Base-by-base conservation (phyloP, 345 rosid genomes). In the Xanthoceras sorbifolium region DNA sequence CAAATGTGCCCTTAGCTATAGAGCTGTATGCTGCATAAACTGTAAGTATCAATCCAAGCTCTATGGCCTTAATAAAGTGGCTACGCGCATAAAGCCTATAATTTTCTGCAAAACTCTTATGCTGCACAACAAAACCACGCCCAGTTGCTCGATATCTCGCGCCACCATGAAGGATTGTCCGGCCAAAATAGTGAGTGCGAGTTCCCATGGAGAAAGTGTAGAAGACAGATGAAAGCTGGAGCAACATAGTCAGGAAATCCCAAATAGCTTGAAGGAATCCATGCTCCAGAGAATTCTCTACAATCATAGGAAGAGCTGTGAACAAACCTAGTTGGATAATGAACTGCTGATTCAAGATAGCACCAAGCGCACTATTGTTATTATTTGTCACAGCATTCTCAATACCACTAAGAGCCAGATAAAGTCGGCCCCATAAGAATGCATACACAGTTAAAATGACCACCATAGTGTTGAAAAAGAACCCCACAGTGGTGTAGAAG, bases 161-260 rank as follows among this genome's bases (percentile, higher is more conserved):
- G 59, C 99, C 98, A 77, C 99, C 99, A 78, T 95, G 99, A 78
- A 95, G 96, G 74, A 93, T 81, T 23, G 99, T 95, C 79, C 99
- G 88, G 64, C 99, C 99, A 85, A 95, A 93, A 87, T 85, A 95
- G 86, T 95, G 99, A 18, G 92, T 89, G 73, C 97, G 93, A 55
- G 99, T 95, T 83, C 99, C 99, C 98, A 95, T 85, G 66, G 99
- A 93, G 77, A 95, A 95, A 42, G 99, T 89, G 84, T 95, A 95
- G 87, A 95, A 95, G 67, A 95, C 85, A 18, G 98, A 95, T 76
- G 99, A 93, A 61, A 95, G 97, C 85, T 95, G 97, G 64, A 95
- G 91, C 89, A 90, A 89, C 98, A 95, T 95, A 9, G 94, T 95
- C 72, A 95, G 79, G 90, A 95, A 95, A 84, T 92, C 99, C 98